Conservation (phyloP, 257 asterid species). For the Solanum bukasovii region DNA sequence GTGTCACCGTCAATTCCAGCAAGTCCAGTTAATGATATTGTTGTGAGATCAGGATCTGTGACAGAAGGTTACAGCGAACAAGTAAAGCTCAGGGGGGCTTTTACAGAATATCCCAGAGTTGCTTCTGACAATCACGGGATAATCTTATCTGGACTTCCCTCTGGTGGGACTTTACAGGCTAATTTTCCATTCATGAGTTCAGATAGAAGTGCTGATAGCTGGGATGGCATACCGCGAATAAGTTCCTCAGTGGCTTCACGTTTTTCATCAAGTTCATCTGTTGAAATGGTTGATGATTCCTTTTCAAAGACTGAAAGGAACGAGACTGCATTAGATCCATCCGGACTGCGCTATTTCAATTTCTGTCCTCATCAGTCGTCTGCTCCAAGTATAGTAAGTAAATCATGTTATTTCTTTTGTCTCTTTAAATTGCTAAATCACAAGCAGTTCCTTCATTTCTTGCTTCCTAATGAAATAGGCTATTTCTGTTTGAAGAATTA, state of each 20-base stretch:
- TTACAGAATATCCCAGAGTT: slow-evolving; percentile 25
- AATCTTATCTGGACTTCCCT: slow-evolving; percentile 5
- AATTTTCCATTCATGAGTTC: slow-evolving; percentile 16
- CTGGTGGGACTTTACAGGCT: slow-evolving; percentile 13
- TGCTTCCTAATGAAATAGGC: neutral
- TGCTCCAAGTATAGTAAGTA: slow-evolving; percentile 43
- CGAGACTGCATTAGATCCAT: slow-evolving; percentile 20
- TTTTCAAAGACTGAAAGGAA: slow-evolving; percentile 13
- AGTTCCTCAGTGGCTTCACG: slow-evolving; percentile 50
- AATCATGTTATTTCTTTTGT: neutral
- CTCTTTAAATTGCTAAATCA: neutral
- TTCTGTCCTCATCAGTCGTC: slow-evolving; percentile 11
- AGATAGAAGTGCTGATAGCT: slow-evolving; percentile 28
- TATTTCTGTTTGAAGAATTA: neutral
- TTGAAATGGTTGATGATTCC: slow-evolving; percentile 34
- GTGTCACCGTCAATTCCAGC: slow-evolving; percentile 24
- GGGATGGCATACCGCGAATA: slow-evolving; percentile 29
- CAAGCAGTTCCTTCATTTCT: neutral
- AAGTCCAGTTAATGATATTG: slow-evolving; percentile 32
- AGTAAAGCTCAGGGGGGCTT: slow-evolving; percentile 8
- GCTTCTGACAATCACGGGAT: slow-evolving; percentile 30
- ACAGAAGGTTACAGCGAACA: slow-evolving; percentile 26
- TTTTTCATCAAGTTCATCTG: slow-evolving; percentile 39
- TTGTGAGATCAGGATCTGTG: slow-evolving; percentile 39
- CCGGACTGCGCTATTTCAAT: slow-evolving; percentile 5